phyloP scores from a whole-genome alignment of 306 rosid species.

The Cicer judaicum region DNA sequence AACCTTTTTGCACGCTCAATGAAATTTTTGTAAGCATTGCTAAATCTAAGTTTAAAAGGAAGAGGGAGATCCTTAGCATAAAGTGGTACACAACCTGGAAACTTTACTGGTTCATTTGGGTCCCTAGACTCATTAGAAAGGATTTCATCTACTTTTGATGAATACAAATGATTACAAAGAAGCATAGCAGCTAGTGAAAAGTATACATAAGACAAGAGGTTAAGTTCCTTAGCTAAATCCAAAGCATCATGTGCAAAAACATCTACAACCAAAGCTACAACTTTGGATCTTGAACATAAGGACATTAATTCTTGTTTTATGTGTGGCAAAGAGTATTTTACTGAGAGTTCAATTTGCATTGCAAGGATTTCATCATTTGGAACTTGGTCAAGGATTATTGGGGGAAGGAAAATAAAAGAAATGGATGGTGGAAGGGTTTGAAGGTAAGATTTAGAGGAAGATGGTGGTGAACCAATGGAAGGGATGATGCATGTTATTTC shows the following conservation, averaged over 20 bases:
- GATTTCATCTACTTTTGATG: slow-evolving; percentile 40
- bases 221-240: slow-evolving; percentile 42
- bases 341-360: slow-evolving; percentile 44
- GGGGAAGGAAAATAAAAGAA: slow-evolving; percentile 31
- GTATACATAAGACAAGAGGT: slow-evolving; percentile 42
- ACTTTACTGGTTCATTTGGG: slow-evolving; percentile 1
- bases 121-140: slow-evolving; percentile 43
- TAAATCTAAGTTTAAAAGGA: slow-evolving; percentile 18
- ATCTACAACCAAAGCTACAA: slow-evolving; percentile 50
- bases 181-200: slow-evolving; percentile 48
- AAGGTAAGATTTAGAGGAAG: slow-evolving; percentile 38
- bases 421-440: slow-evolving; percentile 46
- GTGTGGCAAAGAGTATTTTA: slow-evolving; percentile 28
- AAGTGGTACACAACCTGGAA: slow-evolving; percentile 45
- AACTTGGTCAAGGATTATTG: background rate
- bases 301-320: slow-evolving; percentile 33
- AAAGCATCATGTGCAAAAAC: slow-evolving; percentile 31
- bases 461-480: background rate
- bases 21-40: slow-evolving; percentile 22
- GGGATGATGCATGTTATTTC: slow-evolving; percentile 46
- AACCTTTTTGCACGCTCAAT: slow-evolving; percentile 6
- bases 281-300: background rate
- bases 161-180: slow-evolving; percentile 30
- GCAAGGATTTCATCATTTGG: background rate
- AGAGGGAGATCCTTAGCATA: slow-evolving; percentile 15